Evolutionary conservation across 75 land plant species (phyloP).

Genomic region (Sequoiadendron giganteum): DNA sequence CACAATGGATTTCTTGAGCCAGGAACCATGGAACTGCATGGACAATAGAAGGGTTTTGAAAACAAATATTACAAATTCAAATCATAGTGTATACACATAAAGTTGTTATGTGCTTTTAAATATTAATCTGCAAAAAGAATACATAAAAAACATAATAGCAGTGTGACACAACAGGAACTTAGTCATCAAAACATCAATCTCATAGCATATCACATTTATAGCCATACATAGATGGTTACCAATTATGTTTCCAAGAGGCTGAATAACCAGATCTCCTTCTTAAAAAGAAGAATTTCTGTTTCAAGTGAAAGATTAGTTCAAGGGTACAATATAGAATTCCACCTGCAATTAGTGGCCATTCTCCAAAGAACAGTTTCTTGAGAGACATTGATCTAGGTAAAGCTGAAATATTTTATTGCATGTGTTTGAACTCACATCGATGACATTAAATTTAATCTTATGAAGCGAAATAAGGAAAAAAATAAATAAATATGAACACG

Average conservation of each 20-base stretch:
- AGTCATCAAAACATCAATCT: neutral
- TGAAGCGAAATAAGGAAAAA: neutral
- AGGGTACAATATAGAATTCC: neutral
- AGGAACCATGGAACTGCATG: constrained; percentile 92
- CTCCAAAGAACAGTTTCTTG: neutral
- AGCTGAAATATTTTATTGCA: neutral
- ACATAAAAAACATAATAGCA: neutral
- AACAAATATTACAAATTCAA: constrained; percentile 4
- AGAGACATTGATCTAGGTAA: neutral
- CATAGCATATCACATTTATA: neutral
- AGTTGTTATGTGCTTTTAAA: neutral
- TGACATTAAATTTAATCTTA: neutral
- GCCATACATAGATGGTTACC: neutral
- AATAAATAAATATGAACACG: neutral
- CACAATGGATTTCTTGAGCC: constrained; percentile 99
- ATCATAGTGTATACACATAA: neutral
- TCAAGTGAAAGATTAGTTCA: neutral
- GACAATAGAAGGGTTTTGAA: constrained; percentile 2
- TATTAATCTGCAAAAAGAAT: neutral
- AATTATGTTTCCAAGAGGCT: neutral
- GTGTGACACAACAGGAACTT: neutral
- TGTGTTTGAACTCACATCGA: neutral
- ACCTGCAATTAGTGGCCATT: neutral
- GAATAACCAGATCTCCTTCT: neutral
- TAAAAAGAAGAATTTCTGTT: neutral